Evolutionary conservation across 495 filamentous ascomycete species (phyloP).

Genomic region (Daldinia loculata): DNA sequence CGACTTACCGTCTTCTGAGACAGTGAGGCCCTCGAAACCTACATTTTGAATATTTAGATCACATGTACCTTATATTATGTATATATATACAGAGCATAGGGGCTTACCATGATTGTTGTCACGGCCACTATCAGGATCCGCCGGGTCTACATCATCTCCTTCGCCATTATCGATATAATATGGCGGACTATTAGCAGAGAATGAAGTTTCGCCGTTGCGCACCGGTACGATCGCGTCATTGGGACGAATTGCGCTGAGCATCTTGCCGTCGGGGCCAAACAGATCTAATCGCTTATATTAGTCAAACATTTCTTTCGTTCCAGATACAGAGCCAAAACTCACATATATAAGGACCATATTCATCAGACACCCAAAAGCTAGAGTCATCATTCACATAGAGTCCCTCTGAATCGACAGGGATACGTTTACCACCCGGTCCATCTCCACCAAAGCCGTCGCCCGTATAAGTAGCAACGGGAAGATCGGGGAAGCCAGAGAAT

Average conservation of each 20-base stretch:
- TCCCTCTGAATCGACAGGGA: constrained; percentile 75
- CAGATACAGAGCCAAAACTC: not conserved
- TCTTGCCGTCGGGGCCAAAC: constrained; percentile 66
- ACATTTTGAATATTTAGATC: not conserved
- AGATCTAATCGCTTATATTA: constrained; percentile 45
- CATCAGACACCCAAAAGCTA: constrained; percentile 79
- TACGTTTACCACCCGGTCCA: constrained; percentile 64
- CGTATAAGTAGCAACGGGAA: constrained; percentile 72
- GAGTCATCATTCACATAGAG: constrained; percentile 70
- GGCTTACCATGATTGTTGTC: constrained; percentile 73
- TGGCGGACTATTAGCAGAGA: constrained; percentile 63
- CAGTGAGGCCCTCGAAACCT: constrained; percentile 74
- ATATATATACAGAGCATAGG: not conserved
- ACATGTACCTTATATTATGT: not conserved
- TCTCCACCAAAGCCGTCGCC: constrained; percentile 77
- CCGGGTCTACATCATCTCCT: constrained; percentile 48
- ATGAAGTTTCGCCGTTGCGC: constrained; percentile 63
- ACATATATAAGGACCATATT: constrained; percentile 80
- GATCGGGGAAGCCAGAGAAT: constrained; percentile 68
- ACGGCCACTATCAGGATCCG: constrained; percentile 69
- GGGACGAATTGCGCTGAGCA: constrained; percentile 72
- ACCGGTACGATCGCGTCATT: constrained; percentile 72
- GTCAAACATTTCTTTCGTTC: not conserved
- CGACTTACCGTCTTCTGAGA: constrained; percentile 68
- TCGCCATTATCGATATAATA: constrained; percentile 57